Conservation (phyloP, 257 asterid genomes). For the Jaltomata sinuosa region DNA sequence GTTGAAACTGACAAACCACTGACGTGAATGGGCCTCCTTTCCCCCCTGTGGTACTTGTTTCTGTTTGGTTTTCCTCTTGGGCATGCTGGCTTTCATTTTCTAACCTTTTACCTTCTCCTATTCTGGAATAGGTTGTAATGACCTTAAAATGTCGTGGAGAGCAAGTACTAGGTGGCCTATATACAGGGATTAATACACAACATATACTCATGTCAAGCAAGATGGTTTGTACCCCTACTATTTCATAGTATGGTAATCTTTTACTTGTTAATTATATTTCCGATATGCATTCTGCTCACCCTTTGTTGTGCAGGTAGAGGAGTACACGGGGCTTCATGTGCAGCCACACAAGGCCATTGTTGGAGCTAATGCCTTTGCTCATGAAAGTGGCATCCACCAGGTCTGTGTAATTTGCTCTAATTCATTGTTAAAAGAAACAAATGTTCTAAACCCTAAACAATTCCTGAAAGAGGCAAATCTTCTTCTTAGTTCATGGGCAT, state of each 20-base stretch:
- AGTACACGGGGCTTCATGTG: conserved; percentile 78
- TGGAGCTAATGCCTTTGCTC: conserved; percentile 99
- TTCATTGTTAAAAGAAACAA: not conserved
- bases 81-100: not conserved
- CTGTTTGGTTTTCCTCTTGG: not conserved
- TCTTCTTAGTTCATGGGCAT: not conserved
- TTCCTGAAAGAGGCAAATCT: not conserved
- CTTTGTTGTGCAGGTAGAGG: conserved; percentile 66
- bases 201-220: conserved; percentile 88
- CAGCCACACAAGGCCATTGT: conserved; percentile 99
- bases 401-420: conserved; percentile 21
- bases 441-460: not conserved
- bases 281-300: not conserved
- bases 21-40: not conserved
- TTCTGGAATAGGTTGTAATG: conserved; percentile 70
- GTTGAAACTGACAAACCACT: not conserved
- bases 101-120: not conserved
- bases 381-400: conserved; percentile 99
- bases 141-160: conserved; percentile 91
- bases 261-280: not conserved
- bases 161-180: conserved; percentile 63
- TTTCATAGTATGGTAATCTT: not conserved
- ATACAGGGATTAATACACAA: conserved; percentile 77
- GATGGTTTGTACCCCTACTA: conserved; percentile 45
- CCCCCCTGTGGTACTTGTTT: not conserved